Evolutionary conservation across 768 basidiomycete species (phyloP), one percentile per base, ranked within the genome.

Genomic region (Phanerodontia chrysosporium): DNA sequence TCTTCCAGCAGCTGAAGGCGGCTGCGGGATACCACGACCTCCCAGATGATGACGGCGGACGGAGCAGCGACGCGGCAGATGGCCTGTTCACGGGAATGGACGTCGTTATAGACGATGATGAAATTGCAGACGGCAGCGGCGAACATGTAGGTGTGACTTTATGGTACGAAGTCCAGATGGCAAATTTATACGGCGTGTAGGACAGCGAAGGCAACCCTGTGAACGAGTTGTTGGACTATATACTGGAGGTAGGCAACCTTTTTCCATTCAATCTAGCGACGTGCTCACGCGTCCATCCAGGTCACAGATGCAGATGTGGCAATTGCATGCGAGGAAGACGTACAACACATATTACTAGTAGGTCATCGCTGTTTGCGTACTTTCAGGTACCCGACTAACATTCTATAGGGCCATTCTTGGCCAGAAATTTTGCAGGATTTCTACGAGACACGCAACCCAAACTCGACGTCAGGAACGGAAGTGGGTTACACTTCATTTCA

Each of bases 211-310:
- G n/a, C n/a, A n/a, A n/a, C n/a, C 39, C 39, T 42, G 10, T 42
- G 10, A 42, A 62, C 21, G 44, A 28, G n/a, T 28, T 67, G 0
- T 58, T 69, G 0, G 62, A 69, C 42, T 69, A 67, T 28, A 67
- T 69, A 16, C 45, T 69, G 28, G 45, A 59, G 13, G 64, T 61
- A 45, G 8, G 59, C 59, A 9, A 3, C 21, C 30, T 30, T 32
- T n/a, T 7, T 28, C 24, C 10, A 14, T 29, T 5, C n/a, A 2
- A 32, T 9, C 9, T 4, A 32, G 9, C 12, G 18, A 12, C 22
- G 1, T 13, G 14, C 4, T 9, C 2, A 45, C 22, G 2, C 7
- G 27, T 36, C 16, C 2, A 7, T 39, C 30, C 45, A 62, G 21
- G 22, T 30, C 42, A 49, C 64, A 3, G 48, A 62, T 24, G 63